Evolutionary conservation across 306 rosid species (phyloP), one percentile per base, ranked within the genome.

Genomic region (Gynostemma pentaphyllum): DNA sequence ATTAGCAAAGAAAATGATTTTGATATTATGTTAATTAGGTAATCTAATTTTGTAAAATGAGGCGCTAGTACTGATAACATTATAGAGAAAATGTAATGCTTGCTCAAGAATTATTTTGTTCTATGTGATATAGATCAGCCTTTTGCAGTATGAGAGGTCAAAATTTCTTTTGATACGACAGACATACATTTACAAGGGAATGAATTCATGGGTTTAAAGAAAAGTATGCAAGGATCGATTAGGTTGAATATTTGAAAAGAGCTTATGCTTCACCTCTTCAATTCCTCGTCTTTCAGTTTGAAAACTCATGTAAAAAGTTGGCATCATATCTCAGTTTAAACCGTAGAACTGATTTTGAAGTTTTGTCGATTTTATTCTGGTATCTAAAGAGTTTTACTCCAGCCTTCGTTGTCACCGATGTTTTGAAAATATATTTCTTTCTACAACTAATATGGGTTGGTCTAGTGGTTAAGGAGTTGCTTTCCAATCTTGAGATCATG

Each of bases 31-130:
- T 29, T 54, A 41, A 36, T 57, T 34, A 32, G 29, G 64, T 19
- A 19, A 57, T 55, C 62, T 30, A 32, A 44, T 57, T 57, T 57
- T 57, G 64, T 57, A 57, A 57, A 9, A 57, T 57, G 45, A 19
- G 64, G 46, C 27, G 19, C 45, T 32, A 9, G 24, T 30, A 16
- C 1, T 34, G 40, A 32, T 32, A 14, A 7, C 26, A 10, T 32
- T 34, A 34, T 57, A 5, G 18, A 34, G 45, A 18, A 19, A 34
- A 18, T 57, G 18, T 34, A 36, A 19, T 1, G 9, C 18, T 26
- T 24, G 59, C 60, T 53, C 28, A 9, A 23, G 57, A 51, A 51
- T 23, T 51, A 23, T 23, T 55, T 7, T 15, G 60, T 54, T 11
- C 62, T 8, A 54, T 16, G 41, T 2, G 41, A 29, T 29, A 56